phyloP scores from a whole-genome alignment of 495 filamentous ascomycete genomes.

The Parmelia sp. region DNA sequence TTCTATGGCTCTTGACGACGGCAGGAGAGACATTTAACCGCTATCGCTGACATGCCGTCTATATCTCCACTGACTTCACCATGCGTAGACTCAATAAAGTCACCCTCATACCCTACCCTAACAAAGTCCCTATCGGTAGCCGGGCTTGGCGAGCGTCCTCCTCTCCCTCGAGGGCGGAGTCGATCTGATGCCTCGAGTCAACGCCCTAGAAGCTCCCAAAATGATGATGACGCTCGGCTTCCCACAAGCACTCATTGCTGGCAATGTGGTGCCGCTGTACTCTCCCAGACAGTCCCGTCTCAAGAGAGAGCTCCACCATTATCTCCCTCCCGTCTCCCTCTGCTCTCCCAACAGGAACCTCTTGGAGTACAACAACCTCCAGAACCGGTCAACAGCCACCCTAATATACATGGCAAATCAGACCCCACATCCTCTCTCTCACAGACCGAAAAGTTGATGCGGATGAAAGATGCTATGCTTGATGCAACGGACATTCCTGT shows the following conservation, averaged over 20 bases:
- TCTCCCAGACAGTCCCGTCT: neutral
- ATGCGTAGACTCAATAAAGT: neutral
- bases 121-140: conserved; percentile 1
- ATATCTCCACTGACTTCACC: neutral
- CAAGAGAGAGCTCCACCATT: neutral
- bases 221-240: neutral
- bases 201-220: neutral
- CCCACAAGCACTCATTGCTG: neutral
- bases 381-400: conserved; percentile 13
- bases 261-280: neutral
- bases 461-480: conserved; percentile 65
- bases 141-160: neutral
- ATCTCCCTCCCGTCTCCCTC: neutral
- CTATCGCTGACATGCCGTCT: neutral
- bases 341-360: neutral
- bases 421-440: neutral
- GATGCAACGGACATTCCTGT: conserved; percentile 62
- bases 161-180: neutral
- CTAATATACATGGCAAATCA: neutral
- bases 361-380: conserved; percentile 10
- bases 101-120: neutral
- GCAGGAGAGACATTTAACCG: neutral
- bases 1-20: neutral
- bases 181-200: conserved; percentile 3
- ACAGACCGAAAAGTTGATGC: conserved; percentile 50